Conservation (phyloP, 805 yeast genomes). For the Candida koratica region DNA sequence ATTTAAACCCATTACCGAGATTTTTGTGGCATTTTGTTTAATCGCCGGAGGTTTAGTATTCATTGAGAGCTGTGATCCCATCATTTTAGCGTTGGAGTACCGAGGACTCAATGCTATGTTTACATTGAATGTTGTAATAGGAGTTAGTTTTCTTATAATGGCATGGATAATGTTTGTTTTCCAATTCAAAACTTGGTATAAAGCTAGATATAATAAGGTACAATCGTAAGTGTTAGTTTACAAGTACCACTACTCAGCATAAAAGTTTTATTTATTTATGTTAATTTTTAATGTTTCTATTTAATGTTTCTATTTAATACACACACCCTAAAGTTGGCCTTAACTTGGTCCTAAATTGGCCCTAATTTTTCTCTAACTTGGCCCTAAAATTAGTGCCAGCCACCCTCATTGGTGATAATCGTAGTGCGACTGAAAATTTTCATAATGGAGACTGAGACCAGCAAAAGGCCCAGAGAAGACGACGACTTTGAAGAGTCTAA, state of each 20-base stretch:
- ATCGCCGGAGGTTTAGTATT: conserved; percentile 87
- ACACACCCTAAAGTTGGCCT: too few species aligned
- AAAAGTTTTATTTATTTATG: conserved; percentile 1
- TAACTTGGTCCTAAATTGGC: too few species aligned
- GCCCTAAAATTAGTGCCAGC: too few species aligned
- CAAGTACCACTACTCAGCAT: too few species aligned
- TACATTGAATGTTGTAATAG: conserved; percentile 82
- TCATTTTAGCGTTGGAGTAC: conserved; percentile 71
- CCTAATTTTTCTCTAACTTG: too few species aligned
- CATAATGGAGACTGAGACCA: conserved; percentile 9
- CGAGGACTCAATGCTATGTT: conserved; percentile 82
- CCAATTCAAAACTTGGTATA: conserved; percentile 51
- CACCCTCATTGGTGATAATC: too few species aligned
- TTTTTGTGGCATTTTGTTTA: conserved; percentile 72
- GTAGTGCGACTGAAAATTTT: conserved; percentile 6
- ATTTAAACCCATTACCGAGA: conserved; percentile 77
- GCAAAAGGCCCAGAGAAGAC: conserved; percentile 16
- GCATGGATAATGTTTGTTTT: conserved; percentile 79
- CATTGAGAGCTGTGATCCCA: conserved; percentile 88
- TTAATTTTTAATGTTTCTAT: conserved; percentile 1
- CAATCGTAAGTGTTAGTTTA: too few species aligned
- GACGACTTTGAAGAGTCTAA: conserved; percentile 28
- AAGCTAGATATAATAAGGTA: conserved; percentile 3
- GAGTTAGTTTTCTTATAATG: conserved; percentile 74
- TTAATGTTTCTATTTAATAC: conserved; percentile 46